Evolutionary conservation across 2,329 filamentous ascomycete species (phyloP), one percentile per base, ranked within the genome.

Genomic region (Cladosporium sp.): DNA sequence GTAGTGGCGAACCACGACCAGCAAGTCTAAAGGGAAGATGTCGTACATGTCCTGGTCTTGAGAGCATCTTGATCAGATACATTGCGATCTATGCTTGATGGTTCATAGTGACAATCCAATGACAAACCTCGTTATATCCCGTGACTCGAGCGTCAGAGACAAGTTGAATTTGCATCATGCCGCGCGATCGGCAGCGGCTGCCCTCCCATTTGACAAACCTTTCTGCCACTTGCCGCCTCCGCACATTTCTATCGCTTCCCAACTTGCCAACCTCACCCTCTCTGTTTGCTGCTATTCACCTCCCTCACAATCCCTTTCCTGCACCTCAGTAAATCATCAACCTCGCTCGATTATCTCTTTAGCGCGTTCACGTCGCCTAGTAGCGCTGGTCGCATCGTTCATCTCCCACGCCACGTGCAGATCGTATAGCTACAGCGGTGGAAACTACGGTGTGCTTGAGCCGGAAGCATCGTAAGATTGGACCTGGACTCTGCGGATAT

Each of bases 401-500:
- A 40, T 3, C n/a, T 16, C 18, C n/a, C 12, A 33, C 35, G 26
- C 61, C 35, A 44, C 59, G 29, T 37, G 33, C 23, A 31, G 14
- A 26, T 40, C 33, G 60, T 44, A 52, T 23, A 23, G 46, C 46
- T 14, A 56, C 18, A 44, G 35, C 26, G 56, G 55, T 37, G 60
- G 60, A 37, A 53, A 16, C 23, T 65, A 65, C 62, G 62, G 62
- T 52, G 40, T 65, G 62, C 62, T 65, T 65, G 62, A 46, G 62
- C 35, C 31, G 58, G 49, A 33, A 62, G 57, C 64, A 61, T 65
- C 69, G 69, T 71, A 71, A 71, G 69, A 69, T 59, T 53, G 69
- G 65, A 66, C 33, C 46, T 40, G 57, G 50, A 44, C 64, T 60
- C 26, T n/a, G 26, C 37, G 64, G 61, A 66, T 62, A 87, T 86